Evolutionary conservation across 257 asterid species (phyloP).

Genomic region (Nicotiana noctiflora): DNA sequence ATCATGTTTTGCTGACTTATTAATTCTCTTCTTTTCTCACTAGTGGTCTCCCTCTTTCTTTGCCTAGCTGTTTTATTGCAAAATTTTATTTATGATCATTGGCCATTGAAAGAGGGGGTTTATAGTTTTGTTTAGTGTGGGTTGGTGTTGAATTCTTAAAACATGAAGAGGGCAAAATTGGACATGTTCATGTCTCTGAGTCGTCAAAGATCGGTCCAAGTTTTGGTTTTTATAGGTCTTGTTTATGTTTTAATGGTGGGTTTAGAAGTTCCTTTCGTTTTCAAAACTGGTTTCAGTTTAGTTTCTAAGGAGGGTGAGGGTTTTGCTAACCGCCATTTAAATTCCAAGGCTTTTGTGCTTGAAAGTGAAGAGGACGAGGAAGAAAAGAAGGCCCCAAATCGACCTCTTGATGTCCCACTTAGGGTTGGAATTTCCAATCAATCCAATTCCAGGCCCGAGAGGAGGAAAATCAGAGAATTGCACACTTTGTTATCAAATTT

Average conservation of each 20-base stretch:
- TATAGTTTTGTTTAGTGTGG: neutral
- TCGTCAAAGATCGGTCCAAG: slow-evolving; percentile 55
- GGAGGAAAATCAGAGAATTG: slow-evolving; percentile 19
- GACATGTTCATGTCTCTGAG: slow-evolving; percentile 49
- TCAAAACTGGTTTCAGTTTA: slow-evolving; percentile 39
- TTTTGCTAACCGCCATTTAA: slow-evolving; percentile 32
- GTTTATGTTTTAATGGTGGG: slow-evolving; percentile 57
- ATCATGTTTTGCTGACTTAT: neutral
- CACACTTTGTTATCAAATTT: slow-evolving; percentile 17
- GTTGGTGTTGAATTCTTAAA: neutral
- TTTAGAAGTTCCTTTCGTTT: slow-evolving; percentile 74
- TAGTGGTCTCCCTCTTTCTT: neutral
- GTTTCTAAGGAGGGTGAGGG: slow-evolving; percentile 44
- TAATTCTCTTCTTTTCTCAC: neutral
- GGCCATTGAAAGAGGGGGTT: neutral
- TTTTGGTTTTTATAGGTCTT: slow-evolving; percentile 44
- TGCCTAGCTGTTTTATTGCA: neutral
- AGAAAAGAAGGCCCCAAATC: slow-evolving; percentile 50
- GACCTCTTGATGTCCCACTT: slow-evolving; percentile 48
- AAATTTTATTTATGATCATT: neutral
- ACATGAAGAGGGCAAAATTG: slow-evolving; percentile 58
- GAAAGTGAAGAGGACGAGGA: slow-evolving; percentile 65
- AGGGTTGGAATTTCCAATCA: slow-evolving; percentile 15
- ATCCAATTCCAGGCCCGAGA: slow-evolving; percentile 39
- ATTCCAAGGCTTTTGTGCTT: slow-evolving; percentile 32